A percentile compares a stretch with the other conserved stretches of the same genome.
Conservation (phyloP, 2,329 filamentous ascomycete genomes). For the Emmonsiellopsis sp. region DNA sequence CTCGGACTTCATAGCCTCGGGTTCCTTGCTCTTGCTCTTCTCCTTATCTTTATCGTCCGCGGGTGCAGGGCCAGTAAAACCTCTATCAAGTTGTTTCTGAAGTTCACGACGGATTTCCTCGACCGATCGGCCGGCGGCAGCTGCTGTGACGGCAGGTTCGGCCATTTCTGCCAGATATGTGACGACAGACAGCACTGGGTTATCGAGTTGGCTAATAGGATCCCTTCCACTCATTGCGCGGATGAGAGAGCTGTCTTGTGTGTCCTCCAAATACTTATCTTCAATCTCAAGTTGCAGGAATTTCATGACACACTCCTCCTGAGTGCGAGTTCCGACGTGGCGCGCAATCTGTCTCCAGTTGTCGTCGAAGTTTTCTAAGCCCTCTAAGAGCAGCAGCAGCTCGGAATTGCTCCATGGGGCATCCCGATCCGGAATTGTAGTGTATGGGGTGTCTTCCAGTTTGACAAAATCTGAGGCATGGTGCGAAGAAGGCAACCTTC, state of each 20-base stretch:
- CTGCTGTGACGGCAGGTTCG: conserved; percentile 81
- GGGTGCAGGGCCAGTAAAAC: conserved; percentile 33
- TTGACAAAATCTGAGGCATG: conserved; percentile 74
- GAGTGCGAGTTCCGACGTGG: conserved; percentile 80
- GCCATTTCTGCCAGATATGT: conserved; percentile 86
- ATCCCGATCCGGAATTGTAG: conserved; percentile 68
- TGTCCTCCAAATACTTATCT: conserved; percentile 86
- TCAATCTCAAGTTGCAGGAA: conserved; percentile 96
- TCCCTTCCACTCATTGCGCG: conserved; percentile 68
- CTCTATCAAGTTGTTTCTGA: conserved; percentile 65
- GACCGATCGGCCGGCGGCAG: conserved; percentile 78
- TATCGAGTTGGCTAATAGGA: conserved; percentile 86
- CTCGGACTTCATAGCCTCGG: conserved; percentile 41
- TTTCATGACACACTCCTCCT: conserved; percentile 93
- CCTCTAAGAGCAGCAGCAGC: conserved; percentile 79
- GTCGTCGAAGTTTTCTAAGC: conserved; percentile 83
- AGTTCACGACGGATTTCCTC: conserved; percentile 76
- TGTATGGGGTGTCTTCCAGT: conserved; percentile 79
- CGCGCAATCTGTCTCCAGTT: conserved; percentile 92
- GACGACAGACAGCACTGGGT: conserved; percentile 93
- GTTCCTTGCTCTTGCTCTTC: conserved; percentile 43
- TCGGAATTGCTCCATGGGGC: conserved; percentile 88
- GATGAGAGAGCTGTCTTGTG: conserved; percentile 54
- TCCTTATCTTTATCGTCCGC: conserved; percentile 44
- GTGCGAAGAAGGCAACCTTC: conserved; percentile 70